Conservation (phyloP, 306 rosid species). For the Cicer chorassanicum region DNA sequence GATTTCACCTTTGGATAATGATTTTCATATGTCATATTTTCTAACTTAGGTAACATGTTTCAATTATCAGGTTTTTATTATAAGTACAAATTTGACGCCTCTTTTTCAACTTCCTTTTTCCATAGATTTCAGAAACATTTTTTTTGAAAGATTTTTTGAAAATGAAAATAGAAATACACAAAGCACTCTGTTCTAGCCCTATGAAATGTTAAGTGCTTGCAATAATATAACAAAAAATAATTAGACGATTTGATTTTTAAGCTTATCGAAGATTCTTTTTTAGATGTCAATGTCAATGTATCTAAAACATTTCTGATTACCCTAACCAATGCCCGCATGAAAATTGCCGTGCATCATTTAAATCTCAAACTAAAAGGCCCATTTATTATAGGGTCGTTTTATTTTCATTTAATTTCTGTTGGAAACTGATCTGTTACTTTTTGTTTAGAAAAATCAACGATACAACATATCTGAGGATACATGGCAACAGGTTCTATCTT, state of each 20-base stretch:
- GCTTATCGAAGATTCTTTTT: not conserved
- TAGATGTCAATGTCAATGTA: not conserved
- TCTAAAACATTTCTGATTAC: not conserved
- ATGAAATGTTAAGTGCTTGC: too few relatives aligned
- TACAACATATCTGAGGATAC: conserved; percentile 97
- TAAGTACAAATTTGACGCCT: not conserved
- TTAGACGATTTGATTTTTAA: too few relatives aligned
- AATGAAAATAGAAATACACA: not conserved
- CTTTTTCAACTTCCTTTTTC: not conserved
- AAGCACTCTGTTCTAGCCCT: not conserved
- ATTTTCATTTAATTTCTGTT: conserved; percentile 36
- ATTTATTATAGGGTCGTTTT: conserved; percentile 28
- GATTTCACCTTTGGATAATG: not conserved
- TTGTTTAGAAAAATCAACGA: conserved; percentile 81
- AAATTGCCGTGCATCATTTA: not conserved
- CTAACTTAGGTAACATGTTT: not conserved
- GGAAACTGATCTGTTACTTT: conserved; percentile 50
- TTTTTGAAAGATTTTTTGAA: not conserved
- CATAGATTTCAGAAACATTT: not conserved
- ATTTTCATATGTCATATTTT: not conserved
- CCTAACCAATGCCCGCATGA: not conserved
- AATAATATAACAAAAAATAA: too few relatives aligned
- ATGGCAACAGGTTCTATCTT: conserved; percentile 95
- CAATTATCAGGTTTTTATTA: not conserved
- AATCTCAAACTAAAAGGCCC: conserved; percentile 16